Evolutionary conservation across 1,284 basidiomycete genomes (phyloP), one percentile per base, ranked within the genome.

Genomic region (Volvariella volvacea): DNA sequence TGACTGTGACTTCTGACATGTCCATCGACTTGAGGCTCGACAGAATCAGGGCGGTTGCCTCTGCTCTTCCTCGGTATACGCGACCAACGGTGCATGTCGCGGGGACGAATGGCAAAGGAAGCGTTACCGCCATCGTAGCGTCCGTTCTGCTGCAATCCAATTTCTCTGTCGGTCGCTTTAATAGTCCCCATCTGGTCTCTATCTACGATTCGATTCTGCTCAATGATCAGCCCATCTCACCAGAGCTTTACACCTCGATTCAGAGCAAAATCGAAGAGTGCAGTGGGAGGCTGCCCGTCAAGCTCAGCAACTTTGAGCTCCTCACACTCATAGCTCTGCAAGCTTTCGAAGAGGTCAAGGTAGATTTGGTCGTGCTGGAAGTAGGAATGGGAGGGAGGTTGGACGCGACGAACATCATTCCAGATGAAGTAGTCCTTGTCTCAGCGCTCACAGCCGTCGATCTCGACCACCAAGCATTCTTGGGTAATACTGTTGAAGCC

Each of bases 81-180:
- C 78, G 91, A 1, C 94, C 93, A 0, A 91, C 94, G 1, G 75
- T 93, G 31, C 96, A 99, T 59, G 77, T 99, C 42, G 85, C 92
- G 3, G 95, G 96, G 0, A 99, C 96, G 0, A 99, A 99, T 64
- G 95, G 95, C 22, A 99, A 99, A 64, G 96, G 96, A 21, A 93
- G 88, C 48, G 90, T 94, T 8, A 85, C 91, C 6, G 84, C 87
- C 1, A 71, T 94, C 42, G 66, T 97, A 10, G 80, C 91, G 3
- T 88, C 87, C 15, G 83, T 92, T 50, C 66, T 98, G 12, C 59
- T 59, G 1, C 60, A 70, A 8, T 74, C 83, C 0, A 69, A 70
- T 0, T 55, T 74, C 17, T 68, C 71, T 12, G 79, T 90, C 2
- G 95, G 88, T 2, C 76, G 89, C 22, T 99, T 92, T 74, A 98